phyloP scores from a whole-genome alignment of 352 stramenopile species.

The Pythium inflatum region DNA sequence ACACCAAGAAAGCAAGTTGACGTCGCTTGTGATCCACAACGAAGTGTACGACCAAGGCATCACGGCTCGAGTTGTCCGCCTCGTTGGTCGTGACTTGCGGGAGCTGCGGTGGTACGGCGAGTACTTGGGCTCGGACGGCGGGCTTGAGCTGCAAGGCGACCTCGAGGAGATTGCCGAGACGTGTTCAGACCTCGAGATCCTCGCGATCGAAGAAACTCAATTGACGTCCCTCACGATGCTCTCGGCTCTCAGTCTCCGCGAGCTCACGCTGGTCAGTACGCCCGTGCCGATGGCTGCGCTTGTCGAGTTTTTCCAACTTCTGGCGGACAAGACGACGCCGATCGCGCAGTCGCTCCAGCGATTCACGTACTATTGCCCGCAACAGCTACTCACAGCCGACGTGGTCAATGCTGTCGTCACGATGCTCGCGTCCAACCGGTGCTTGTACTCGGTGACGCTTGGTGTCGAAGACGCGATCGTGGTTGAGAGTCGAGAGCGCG shows the following conservation, averaged over 20 bases:
- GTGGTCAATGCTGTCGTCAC: neutral
- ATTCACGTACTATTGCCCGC: neutral
- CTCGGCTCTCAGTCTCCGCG: neutral
- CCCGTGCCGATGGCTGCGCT: neutral
- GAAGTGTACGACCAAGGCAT: neutral
- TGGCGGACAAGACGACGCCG: neutral
- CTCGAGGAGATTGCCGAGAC: neutral
- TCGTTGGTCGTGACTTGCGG: neutral
- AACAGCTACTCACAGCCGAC: neutral
- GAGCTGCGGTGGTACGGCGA: slow-evolving; percentile 1
- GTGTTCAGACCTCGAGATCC: neutral
- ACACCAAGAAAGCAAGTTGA: neutral
- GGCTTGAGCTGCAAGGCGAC: neutral
- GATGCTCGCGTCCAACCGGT: neutral
- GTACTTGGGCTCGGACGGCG: neutral
- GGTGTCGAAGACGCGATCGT: neutral
- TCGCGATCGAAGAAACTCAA: neutral
- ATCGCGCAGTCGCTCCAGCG: neutral
- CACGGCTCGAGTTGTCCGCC: neutral
- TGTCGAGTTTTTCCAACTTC: neutral
- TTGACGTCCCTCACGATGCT: neutral
- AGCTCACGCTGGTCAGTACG: neutral
- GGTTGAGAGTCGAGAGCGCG: no score
- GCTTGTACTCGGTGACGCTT: neutral
- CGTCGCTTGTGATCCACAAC: slow-evolving; percentile 9